Conservation (phyloP, 768 basidiomycete species). For the Gautieria morchelliformis region DNA sequence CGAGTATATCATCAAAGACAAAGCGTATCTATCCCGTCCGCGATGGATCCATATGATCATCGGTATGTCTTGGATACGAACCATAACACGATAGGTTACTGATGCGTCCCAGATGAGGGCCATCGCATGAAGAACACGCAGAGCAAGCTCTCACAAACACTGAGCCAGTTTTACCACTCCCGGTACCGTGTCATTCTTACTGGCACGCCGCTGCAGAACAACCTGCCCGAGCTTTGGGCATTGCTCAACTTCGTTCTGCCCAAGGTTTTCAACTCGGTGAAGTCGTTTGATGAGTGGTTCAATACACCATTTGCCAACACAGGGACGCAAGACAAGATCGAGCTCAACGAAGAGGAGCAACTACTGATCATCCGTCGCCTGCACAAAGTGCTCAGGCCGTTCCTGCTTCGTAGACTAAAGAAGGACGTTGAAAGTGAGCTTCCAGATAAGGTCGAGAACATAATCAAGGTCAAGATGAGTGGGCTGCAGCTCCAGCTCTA, state of each 20-base stretch:
- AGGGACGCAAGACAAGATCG: slow-evolving; percentile 96
- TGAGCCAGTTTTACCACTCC: slow-evolving; percentile 88
- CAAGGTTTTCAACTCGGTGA: slow-evolving; percentile 97
- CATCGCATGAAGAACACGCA: slow-evolving; percentile 97
- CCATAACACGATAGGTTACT: not conserved
- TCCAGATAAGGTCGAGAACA: slow-evolving; percentile 96
- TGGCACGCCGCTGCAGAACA: slow-evolving; percentile 94
- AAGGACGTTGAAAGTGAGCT: slow-evolving; percentile 94
- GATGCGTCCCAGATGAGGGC: slow-evolving; percentile 61
- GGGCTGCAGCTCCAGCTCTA: slow-evolving; percentile 87
- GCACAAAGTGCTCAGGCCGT: slow-evolving; percentile 92
- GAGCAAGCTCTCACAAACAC: slow-evolving; percentile 81
- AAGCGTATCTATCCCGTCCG: slow-evolving; percentile 79
- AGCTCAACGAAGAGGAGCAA: slow-evolving; percentile 99
- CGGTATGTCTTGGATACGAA: slow-evolving; percentile 35
- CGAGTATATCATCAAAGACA: slow-evolving; percentile 96
- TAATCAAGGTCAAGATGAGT: slow-evolving; percentile 94
- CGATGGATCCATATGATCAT: slow-evolving; percentile 99
- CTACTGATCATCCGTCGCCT: slow-evolving; percentile 92
- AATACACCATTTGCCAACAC: slow-evolving; percentile 98
- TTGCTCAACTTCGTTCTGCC: slow-evolving; percentile 91
- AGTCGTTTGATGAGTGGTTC: slow-evolving; percentile 99
- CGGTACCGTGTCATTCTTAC: slow-evolving; percentile 90
- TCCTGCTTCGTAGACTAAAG: slow-evolving; percentile 86
- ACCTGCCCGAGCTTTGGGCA: slow-evolving; percentile 92